Evolutionary conservation across 148 eudicot species (phyloP), one percentile per base, ranked within the genome.

Genomic region (Rhododendron griersonianum): DNA sequence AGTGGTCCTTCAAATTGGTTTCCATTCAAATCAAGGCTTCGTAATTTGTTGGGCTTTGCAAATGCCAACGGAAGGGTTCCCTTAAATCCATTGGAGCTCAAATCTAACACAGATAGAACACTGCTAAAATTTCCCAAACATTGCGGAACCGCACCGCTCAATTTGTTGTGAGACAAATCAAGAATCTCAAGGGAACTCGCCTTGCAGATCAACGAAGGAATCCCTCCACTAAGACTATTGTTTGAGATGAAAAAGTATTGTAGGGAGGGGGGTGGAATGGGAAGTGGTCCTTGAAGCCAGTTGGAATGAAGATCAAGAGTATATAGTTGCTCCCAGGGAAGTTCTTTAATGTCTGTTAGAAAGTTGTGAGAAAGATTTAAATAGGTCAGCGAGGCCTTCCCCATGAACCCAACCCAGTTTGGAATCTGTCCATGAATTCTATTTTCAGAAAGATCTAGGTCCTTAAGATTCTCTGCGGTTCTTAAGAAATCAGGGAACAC

Each of bases 311-410:
- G 65, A 28, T 86, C 37, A 15, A 81, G 63, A 65, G 0, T 14
- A 0, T 0, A 1, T 35, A 88, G 5, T 2, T 10, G 53, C 19
- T 2, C 18, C 44, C 44, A 39, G 2, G 89, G 80, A 73, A 88
- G 18, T 57, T 45, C 14, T 5, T 45, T 11, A n/a, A 88, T 44
- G 4, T 78, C 53, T 28, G 77, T 87, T 65, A 84, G 50, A 16
- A 23, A 83, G 78, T 91, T 91, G 73, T 87, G 37, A 7, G 91
- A 89, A 65, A 90, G 87, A 50, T 84, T 67, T 73, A 35, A 91
- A 14, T 48, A 5, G 14, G 0, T 0, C 0, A 65, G 86, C 15
- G 37, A 25, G 2, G 44, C 13, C 59, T 75, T 67, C 33, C 87
- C 39, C 41, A 39, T 65, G 25, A 69, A 51, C 48, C 48, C 41